phyloP scores from a whole-genome alignment of 495 filamentous ascomycete species.

The Clohesyomyces aquaticus region DNA sequence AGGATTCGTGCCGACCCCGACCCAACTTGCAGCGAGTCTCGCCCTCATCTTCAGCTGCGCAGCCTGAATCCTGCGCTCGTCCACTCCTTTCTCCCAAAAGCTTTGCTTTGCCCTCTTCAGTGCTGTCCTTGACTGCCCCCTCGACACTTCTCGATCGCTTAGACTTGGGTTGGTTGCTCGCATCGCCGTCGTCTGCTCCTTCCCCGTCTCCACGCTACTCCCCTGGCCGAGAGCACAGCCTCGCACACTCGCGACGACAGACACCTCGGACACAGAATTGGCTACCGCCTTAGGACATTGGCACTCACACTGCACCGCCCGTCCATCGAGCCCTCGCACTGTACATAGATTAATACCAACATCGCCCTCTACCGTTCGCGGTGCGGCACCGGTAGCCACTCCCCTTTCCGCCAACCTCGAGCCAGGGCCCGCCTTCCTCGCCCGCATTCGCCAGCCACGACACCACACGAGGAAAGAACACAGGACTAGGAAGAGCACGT shows the following conservation, averaged over 20 bases:
- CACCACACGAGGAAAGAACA: not conserved
- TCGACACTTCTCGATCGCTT: not conserved
- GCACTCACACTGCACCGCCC: not conserved
- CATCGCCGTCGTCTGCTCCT: not conserved
- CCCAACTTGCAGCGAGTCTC: not conserved
- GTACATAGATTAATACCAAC: not conserved
- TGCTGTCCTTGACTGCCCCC: constrained; percentile 7
- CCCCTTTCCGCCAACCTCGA: not conserved
- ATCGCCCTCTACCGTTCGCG: not conserved
- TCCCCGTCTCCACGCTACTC: not conserved
- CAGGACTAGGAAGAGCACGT: not conserved
- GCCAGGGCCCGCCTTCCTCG: not conserved
- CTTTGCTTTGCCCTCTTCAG: constrained; percentile 5
- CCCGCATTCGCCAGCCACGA: not conserved
- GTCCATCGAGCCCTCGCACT: not conserved
- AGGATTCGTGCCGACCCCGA: not conserved
- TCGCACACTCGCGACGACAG: not conserved
- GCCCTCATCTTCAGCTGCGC: constrained; percentile 30
- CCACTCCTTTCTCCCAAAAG: constrained; percentile 11
- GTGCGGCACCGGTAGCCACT: not conserved
- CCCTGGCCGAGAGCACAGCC: not conserved
- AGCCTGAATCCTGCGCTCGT: constrained; percentile 11
- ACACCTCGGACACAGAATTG: no score
- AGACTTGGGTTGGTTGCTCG: not conserved
- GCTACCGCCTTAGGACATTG: not conserved